These are phyloP conservation scores for Diplogelasinospora grovesii DNA, from an alignment of 495 filamentous ascomycete species.

Conservation along the genomic window DNA sequence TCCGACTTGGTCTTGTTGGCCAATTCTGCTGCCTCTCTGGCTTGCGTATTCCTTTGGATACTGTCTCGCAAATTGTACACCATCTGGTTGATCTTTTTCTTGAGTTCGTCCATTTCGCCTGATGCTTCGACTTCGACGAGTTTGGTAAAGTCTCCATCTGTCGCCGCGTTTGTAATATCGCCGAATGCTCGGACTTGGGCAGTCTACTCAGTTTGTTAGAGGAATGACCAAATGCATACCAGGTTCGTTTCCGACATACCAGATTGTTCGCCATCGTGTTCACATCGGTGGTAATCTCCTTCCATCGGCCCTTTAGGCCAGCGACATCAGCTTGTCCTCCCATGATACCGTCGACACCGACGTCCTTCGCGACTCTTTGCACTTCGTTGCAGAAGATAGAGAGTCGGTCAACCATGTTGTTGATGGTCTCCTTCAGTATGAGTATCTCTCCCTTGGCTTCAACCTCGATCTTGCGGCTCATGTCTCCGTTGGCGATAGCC, in stretches of 20 bases:
- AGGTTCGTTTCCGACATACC: slow-evolving; percentile 28
- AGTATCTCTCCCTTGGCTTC: slow-evolving; percentile 93
- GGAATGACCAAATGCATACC: background rate
- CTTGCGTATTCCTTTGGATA: slow-evolving; percentile 96
- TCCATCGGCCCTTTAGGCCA: slow-evolving; percentile 91
- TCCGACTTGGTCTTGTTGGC: slow-evolving; percentile 99
- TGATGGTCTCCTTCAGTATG: slow-evolving; percentile 93
- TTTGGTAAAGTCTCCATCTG: slow-evolving; percentile 94
- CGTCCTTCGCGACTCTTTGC: slow-evolving; percentile 92
- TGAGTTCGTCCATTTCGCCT: slow-evolving; percentile 98
- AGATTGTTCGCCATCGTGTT: slow-evolving; percentile 99
- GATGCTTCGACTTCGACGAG: slow-evolving; percentile 97
- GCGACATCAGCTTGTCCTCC: slow-evolving; percentile 95
- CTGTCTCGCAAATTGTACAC: slow-evolving; percentile 90
- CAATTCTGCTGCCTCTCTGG: slow-evolving; percentile 91
- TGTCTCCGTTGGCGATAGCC: slow-evolving; percentile 87
- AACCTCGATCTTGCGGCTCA: slow-evolving; percentile 94
- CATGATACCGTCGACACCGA: slow-evolving; percentile 98
- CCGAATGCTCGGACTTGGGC: slow-evolving; percentile 97
- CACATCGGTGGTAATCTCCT: slow-evolving; percentile 95
- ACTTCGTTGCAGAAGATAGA: slow-evolving; percentile 97
- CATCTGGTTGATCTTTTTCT: slow-evolving; percentile 99
- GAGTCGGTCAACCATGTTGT: slow-evolving; percentile 96
- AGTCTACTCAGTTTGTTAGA: slow-evolving; percentile 42
- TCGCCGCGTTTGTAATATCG: slow-evolving; percentile 95